phyloP scores from a whole-genome alignment of 306 rosid genomes.

The Luffa aegyptiaca region DNA sequence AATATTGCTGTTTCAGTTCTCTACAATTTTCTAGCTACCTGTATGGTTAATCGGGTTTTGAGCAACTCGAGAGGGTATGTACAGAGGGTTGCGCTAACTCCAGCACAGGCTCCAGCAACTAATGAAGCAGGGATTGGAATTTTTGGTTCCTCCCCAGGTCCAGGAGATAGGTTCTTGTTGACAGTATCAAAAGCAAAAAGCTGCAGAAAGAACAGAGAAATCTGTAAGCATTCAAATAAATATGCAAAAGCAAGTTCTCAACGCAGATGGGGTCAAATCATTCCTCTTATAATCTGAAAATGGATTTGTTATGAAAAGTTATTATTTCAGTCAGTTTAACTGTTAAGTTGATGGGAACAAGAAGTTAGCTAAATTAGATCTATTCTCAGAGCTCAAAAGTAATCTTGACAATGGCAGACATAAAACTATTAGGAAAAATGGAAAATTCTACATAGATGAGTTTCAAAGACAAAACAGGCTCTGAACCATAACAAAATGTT shows the following conservation, averaged over 20 bases:
- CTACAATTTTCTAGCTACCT: constrained; percentile 35
- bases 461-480: neutral
- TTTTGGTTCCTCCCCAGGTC: constrained; percentile 68
- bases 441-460: neutral
- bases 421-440: neutral
- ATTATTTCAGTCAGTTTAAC: neutral
- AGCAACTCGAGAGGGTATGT: constrained; percentile 90
- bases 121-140: constrained; percentile 76
- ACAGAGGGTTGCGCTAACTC: constrained; percentile 82
- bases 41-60: constrained; percentile 87
- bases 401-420: neutral
- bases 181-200: constrained; percentile 90
- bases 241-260: neutral
- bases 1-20: neutral
- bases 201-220: constrained; percentile 37
- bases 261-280: neutral
- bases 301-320: neutral
- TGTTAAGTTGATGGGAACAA: neutral
- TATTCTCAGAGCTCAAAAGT: neutral
- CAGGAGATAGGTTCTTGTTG: constrained; percentile 60
- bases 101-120: constrained; percentile 97
- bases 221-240: neutral
- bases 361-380: neutral
- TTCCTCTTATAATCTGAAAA: neutral
- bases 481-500: neutral